Conservation (phyloP, 1,284 basidiomycete species). For the Cryptococcus sp. region DNA sequence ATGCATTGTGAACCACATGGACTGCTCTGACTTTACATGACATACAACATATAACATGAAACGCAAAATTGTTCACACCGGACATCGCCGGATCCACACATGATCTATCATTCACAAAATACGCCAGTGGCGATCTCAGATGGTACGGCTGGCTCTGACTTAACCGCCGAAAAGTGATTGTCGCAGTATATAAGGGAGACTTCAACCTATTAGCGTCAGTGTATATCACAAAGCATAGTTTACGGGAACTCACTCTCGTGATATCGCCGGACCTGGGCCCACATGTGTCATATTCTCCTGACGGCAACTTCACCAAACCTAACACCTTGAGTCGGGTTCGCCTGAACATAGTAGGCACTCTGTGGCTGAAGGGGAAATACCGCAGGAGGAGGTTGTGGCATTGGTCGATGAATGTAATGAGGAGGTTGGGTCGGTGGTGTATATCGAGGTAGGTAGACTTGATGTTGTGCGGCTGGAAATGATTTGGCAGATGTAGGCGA, state of each 20-base stretch:
- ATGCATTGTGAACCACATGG: no score
- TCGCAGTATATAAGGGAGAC: no score
- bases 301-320: conserved; percentile 17
- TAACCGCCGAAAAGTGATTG: no score
- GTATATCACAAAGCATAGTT: not conserved
- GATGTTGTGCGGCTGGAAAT: not conserved
- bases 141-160: no score
- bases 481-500: not conserved
- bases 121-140: no score
- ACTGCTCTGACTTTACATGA: no score
- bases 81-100: no score
- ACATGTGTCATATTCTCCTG: conserved; percentile 3
- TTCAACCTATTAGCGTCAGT: not conserved
- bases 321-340: conserved; percentile 5
- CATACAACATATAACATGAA: no score
- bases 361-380: not conserved
- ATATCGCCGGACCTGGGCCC: no score
- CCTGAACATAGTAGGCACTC: conserved; percentile 1
- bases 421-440: not conserved
- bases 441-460: conserved; percentile 6
- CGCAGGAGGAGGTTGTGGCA: not conserved
- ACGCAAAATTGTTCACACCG: no score
- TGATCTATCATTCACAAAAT: no score
- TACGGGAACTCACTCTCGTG: not conserved
- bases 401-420: not conserved